phyloP scores from a whole-genome alignment of 1,284 basidiomycete genomes.

The Takashimella tepidaria region DNA sequence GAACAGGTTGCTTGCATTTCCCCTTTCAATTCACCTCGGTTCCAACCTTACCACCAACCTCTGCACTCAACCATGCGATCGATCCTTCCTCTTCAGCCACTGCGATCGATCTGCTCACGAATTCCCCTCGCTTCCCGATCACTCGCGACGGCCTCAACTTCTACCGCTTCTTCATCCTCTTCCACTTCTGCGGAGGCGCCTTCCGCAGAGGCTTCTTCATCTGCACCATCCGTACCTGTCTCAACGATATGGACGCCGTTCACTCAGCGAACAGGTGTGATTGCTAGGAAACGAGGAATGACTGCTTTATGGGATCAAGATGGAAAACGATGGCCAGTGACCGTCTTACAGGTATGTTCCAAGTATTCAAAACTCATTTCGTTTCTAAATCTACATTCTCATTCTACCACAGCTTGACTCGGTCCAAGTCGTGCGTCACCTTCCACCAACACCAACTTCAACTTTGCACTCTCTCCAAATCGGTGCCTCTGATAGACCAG shows the following conservation, averaged over 20 bases:
- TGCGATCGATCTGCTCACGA: background rate
- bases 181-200: constrained; percentile 3
- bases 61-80: constrained; percentile 21
- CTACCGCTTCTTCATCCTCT: constrained; percentile 13
- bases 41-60: background rate
- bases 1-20: no score
- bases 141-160: constrained; percentile 18
- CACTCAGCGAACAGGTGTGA: constrained; percentile 85
- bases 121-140: constrained; percentile 8
- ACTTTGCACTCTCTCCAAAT: constrained; percentile 83
- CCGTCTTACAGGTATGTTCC: constrained; percentile 77
- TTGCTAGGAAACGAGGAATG: constrained; percentile 96
- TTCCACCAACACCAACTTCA: constrained; percentile 27
- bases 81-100: constrained; percentile 15
- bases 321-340: constrained; percentile 82
- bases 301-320: constrained; percentile 86
- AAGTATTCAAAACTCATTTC: no score
- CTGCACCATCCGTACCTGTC: constrained; percentile 9
- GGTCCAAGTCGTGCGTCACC: constrained; percentile 48
- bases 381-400: background rate
- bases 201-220: constrained; percentile 1
- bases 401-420: constrained; percentile 49
- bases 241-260: constrained; percentile 66
- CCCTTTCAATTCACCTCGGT: no score
- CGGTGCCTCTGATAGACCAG: constrained; percentile 65